Evolutionary conservation across 306 rosid species (phyloP).

Genomic region (Rubus parviflorus): DNA sequence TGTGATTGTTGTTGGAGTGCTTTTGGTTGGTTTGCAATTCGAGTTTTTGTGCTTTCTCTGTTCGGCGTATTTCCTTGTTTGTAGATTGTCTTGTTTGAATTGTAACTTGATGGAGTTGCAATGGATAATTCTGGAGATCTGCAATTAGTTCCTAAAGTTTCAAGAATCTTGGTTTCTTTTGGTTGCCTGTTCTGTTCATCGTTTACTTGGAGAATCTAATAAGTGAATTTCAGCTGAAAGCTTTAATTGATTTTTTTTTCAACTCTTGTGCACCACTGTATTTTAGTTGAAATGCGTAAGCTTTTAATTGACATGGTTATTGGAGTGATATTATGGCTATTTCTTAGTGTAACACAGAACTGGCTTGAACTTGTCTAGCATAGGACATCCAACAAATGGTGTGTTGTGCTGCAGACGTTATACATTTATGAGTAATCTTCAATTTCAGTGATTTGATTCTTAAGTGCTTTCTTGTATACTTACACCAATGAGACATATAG

Average conservation of each 20-base stretch:
- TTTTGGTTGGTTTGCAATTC: constrained; percentile 27
- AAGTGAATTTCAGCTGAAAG: constrained; percentile 29
- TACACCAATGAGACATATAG: constrained; percentile 9
- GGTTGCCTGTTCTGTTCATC: constrained; percentile 16
- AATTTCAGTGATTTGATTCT: constrained; percentile 17
- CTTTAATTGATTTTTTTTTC: constrained; percentile 13
- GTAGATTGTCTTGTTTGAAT: constrained; percentile 17
- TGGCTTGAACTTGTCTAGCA: constrained; percentile 14
- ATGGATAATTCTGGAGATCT: constrained; percentile 45
- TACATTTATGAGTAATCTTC: constrained; percentile 15
- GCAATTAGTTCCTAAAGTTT: constrained; percentile 27
- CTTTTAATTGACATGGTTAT: constrained; percentile 23
- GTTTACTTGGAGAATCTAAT: constrained; percentile 3
- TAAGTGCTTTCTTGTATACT: constrained; percentile 12
- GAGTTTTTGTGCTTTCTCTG: constrained; percentile 19
- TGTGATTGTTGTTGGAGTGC: constrained; percentile 24
- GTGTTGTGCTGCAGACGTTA: background rate
- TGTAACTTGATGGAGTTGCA: constrained; percentile 26
- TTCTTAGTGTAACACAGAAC: background rate
- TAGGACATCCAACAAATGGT: background rate
- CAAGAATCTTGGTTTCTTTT: constrained; percentile 27
- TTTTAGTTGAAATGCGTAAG: constrained; percentile 20
- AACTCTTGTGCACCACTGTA: constrained; percentile 11
- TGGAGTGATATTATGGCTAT: constrained; percentile 11
- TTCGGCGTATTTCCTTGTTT: constrained; percentile 20